These are phyloP conservation scores for Auricularia sp. DNA, from an alignment of 768 basidiomycete genomes.

Conservation along the genomic window DNA sequence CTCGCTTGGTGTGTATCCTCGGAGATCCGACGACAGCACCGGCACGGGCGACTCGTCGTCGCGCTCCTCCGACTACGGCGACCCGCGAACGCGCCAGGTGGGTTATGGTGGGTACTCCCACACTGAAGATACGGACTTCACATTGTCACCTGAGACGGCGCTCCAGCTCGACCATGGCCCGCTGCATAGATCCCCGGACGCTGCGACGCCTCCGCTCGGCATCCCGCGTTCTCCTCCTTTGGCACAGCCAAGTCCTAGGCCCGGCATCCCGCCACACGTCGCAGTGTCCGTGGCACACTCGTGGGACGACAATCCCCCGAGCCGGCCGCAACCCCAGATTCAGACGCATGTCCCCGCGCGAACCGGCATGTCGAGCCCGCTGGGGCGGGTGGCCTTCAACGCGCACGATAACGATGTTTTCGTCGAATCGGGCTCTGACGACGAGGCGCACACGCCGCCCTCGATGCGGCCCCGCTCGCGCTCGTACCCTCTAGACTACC, in stretches of 20 bases:
- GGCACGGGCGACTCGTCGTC: neutral
- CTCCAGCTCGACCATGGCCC: neutral
- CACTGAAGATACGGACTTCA: neutral
- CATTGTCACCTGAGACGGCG: neutral
- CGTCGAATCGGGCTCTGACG: neutral
- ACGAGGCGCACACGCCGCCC: neutral
- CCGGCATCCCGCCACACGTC: neutral
- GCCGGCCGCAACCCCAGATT: neutral
- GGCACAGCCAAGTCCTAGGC: neutral
- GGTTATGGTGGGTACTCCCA: neutral
- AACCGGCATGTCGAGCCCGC: neutral
- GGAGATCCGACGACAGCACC: neutral
- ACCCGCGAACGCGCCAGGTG: neutral
- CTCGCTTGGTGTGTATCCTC: neutral
- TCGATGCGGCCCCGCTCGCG: neutral
- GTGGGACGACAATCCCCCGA: neutral
- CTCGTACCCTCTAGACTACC: neutral
- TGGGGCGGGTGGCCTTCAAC: neutral
- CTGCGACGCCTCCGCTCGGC: neutral
- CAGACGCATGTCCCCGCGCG: neutral
- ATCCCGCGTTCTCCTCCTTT: neutral
- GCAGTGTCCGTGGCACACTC: neutral
- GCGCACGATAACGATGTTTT: neutral
- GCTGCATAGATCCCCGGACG: neutral
- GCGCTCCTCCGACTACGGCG: neutral